Evolutionary conservation across 495 filamentous ascomycete genomes (phyloP).

Genomic region (Aspergillus affinis): DNA sequence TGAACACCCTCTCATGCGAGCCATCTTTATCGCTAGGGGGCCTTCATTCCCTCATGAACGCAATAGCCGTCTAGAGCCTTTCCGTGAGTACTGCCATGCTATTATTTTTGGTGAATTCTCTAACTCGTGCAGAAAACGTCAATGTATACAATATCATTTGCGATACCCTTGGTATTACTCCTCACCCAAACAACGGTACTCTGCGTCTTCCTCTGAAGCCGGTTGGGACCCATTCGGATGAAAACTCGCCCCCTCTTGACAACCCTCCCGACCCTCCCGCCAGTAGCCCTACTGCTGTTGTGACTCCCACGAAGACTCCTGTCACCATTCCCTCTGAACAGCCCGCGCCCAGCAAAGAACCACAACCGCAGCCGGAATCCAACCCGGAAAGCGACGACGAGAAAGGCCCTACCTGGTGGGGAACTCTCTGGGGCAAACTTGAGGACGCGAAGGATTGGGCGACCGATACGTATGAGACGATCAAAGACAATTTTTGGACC

Average conservation of each 20-base stretch:
- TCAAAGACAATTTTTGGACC: slow-evolving; percentile 35
- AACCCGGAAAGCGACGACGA: slow-evolving; percentile 27
- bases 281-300: slow-evolving; percentile 6
- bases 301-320: slow-evolving; percentile 7
- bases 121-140: slow-evolving; percentile 65
- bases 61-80: slow-evolving; percentile 75
- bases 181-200: slow-evolving; percentile 82
- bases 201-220: slow-evolving; percentile 73
- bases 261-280: slow-evolving; percentile 40
- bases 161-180: slow-evolving; percentile 70
- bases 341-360: slow-evolving; percentile 7
- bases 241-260: slow-evolving; percentile 31
- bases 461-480: slow-evolving; percentile 31
- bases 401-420: slow-evolving; percentile 35
- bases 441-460: slow-evolving; percentile 42
- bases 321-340: slow-evolving; percentile 6
- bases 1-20: slow-evolving; percentile 85
- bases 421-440: slow-evolving; percentile 33
- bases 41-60: slow-evolving; percentile 84
- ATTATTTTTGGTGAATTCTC: slow-evolving; percentile 1
- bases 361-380: slow-evolving; percentile 21
- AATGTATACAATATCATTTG: slow-evolving; percentile 96
- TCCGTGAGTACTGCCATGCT: slow-evolving; percentile 61
- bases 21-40: slow-evolving; percentile 85
- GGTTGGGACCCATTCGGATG: slow-evolving; percentile 64